Base-by-base conservation (phyloP, 257 asterid genomes). In the Coffea eugenioides region DNA sequence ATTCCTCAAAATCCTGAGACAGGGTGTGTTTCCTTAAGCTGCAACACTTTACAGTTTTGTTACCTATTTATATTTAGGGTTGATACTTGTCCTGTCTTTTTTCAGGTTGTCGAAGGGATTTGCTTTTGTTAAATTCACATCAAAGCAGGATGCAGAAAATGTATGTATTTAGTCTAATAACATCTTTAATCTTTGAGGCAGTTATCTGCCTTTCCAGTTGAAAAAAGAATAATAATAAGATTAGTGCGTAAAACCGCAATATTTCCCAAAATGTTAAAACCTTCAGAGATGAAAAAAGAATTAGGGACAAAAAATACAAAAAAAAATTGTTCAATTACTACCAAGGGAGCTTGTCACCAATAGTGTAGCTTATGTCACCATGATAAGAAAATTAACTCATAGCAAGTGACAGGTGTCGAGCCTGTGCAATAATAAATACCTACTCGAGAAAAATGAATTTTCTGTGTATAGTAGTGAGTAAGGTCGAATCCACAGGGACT, bases 71-170 rank as follows among this genome's bases (percentile, higher is more conserved):
- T 8, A 34, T 78, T 41, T 21, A 74, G 78, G 46, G 73, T 71
- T 68, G 56, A 52, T 27, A 76, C 67, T 77, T 76, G 14, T 74
- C 77, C 70, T 80, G 34, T 76, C 78, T 77, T 74, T 31, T 84
- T 88, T 78, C 93, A 96, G 99, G 84, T 81, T 56, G 68, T 67
- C 98, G 56, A 96, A 89, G 89, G 99, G 99, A 81, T 96, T 92
- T 87, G 98, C 97, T 81, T 96, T 96, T 89, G 91, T 90, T 78
- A 96, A 91, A 86, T 94, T 96, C 86, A 92, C 97, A 71, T 90
- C 96, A 41, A 95, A 90, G 88, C 92, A 88, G 78, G 97, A 92
- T 46, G 97, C 98, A 3, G 98, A 92, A 86, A 91, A 90, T 54
- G 99, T 95, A 89, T 52, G 81, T 23, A 15, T 65, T 77, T 70